A percentile compares a stretch with the other conserved stretches of the same genome.
Evolutionary conservation across 2,329 filamentous ascomycete species (phyloP).

Genomic region (Penicillium aurantiogriseum): DNA sequence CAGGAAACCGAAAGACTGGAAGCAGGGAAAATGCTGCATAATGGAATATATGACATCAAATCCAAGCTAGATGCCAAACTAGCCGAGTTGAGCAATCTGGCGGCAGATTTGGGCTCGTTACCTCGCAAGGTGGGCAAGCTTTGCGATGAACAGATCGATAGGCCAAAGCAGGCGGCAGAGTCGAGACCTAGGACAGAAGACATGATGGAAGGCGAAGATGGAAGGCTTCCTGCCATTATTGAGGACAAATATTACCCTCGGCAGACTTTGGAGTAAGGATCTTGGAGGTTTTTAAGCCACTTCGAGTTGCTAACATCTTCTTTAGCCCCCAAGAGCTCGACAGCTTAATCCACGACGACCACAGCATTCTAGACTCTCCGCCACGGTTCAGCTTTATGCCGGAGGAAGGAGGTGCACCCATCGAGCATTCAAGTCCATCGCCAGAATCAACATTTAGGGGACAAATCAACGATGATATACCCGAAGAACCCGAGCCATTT

Average conservation of each 20-base stretch:
- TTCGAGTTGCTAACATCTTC: neutral
- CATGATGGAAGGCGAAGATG: constrained; percentile 26
- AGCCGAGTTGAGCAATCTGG: constrained; percentile 53
- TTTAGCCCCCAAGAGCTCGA: constrained; percentile 39
- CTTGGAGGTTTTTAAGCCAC: neutral
- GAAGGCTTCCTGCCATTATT: constrained; percentile 56
- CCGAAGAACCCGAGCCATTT: constrained; percentile 13
- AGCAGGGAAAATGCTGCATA: constrained; percentile 44
- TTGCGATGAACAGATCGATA: constrained; percentile 15
- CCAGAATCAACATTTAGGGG: constrained; percentile 2
- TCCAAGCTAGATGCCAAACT: constrained; percentile 56
- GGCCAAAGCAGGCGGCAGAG: constrained; percentile 13
- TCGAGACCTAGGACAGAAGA: constrained; percentile 20
- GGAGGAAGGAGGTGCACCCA: constrained; percentile 28
- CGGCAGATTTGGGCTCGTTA: constrained; percentile 54
- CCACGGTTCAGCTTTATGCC: constrained; percentile 4
- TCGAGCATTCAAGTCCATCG: constrained; percentile 26
- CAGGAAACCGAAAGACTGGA: constrained; percentile 53
- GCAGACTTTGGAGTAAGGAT: constrained; percentile 54
- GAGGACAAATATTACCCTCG: constrained; percentile 61
- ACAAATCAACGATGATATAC: neutral
- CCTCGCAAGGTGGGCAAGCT: constrained; percentile 32
- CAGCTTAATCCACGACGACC: constrained; percentile 26
- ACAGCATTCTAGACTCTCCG: constrained; percentile 29
- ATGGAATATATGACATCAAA: constrained; percentile 54